Conservation (phyloP, 2,329 filamentous ascomycete species). For the Diaporthe vexans region DNA sequence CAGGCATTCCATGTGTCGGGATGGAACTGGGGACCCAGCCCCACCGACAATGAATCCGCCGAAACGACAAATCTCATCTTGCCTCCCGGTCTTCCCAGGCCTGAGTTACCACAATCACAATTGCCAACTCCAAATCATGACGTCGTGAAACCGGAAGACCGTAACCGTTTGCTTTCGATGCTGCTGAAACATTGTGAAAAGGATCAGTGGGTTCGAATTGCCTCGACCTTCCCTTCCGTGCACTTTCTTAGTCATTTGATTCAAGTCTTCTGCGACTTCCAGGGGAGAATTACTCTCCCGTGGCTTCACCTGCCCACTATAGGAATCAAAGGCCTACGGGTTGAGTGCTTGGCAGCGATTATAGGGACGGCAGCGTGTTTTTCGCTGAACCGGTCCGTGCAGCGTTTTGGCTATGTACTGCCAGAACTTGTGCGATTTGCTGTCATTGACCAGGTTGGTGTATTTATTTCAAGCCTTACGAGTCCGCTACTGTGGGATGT, state of each 20-base stretch:
- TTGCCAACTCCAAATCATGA: neutral
- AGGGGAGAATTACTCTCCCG: neutral
- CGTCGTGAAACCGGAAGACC: neutral
- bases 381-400: neutral
- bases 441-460: neutral
- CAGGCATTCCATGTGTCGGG: neutral
- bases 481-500: too few species aligned
- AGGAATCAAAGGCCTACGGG: neutral
- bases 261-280: neutral
- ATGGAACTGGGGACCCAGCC: neutral
- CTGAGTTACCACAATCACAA: neutral
- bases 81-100: neutral
- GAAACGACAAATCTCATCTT: neutral
- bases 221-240: neutral
- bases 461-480: too few species aligned
- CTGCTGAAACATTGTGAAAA: neutral
- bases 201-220: neutral
- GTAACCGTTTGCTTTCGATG: neutral
- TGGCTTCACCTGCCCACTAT: neutral
- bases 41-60: neutral
- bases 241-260: neutral
- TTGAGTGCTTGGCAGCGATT: neutral
- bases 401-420: neutral
- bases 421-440: neutral
- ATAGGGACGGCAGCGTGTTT: neutral